These are phyloP conservation scores for Geosmithia flava DNA, from an alignment of 2,329 filamentous ascomycete genomes.

Conservation along the genomic window DNA sequence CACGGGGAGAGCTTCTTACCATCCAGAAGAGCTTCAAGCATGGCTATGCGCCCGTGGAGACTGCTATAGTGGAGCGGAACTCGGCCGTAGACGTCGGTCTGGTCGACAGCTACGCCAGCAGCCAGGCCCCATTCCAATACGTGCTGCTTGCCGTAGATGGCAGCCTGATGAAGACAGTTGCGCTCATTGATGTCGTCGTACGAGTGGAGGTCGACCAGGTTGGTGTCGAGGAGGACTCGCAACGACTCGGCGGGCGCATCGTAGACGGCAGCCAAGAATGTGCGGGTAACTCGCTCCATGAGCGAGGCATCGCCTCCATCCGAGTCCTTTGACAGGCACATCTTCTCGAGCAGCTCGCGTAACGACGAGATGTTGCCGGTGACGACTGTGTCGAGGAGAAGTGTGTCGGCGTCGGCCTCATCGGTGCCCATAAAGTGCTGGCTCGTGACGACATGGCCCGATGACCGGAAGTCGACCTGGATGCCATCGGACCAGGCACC, in stretches of 20 bases:
- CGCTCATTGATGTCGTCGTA: constrained; percentile 97
- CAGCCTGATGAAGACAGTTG: constrained; percentile 92
- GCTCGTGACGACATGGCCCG: constrained; percentile 53
- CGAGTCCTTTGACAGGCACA: constrained; percentile 43
- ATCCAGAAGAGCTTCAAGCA: constrained; percentile 62
- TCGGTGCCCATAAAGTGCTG: constrained; percentile 61
- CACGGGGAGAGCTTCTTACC: constrained; percentile 25
- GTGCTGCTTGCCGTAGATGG: constrained; percentile 77
- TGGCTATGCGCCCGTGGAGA: constrained; percentile 80
- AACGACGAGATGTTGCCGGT: constrained; percentile 67
- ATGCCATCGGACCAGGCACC: constrained; percentile 97
- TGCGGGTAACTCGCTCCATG: constrained; percentile 71
- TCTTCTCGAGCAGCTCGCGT: constrained; percentile 66
- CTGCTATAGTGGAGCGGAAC: constrained; percentile 93
- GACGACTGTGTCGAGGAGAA: constrained; percentile 78
- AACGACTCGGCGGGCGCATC: constrained; percentile 72
- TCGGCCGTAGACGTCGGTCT: constrained; percentile 85
- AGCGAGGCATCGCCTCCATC: constrained; percentile 42
- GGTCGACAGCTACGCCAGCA: constrained; percentile 61
- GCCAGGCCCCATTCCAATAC: constrained; percentile 68
- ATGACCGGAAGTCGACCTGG: constrained; percentile 66
- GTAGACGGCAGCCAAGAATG: constrained; percentile 80
- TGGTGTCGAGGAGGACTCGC: constrained; percentile 64
- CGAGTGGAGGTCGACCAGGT: constrained; percentile 77
- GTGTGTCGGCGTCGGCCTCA: constrained; percentile 78